Conservation (phyloP, 257 asterid species). For the Solanum dulcamara region DNA sequence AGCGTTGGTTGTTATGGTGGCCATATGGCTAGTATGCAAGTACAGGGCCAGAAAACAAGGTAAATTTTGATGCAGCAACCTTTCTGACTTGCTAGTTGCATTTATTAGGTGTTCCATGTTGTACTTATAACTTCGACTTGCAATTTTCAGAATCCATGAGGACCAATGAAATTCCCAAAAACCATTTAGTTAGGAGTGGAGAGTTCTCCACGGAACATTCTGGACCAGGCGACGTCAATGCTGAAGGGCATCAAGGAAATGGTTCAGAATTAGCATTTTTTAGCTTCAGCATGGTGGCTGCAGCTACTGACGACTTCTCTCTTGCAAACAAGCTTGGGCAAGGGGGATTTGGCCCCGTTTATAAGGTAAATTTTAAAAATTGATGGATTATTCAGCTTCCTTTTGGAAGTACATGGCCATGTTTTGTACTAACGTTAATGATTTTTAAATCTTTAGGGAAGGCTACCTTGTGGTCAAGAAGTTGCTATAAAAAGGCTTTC, state of each 20-base stretch:
- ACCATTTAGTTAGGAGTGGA: conserved; percentile 18
- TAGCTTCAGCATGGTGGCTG: conserved; percentile 40
- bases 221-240: conserved; percentile 20
- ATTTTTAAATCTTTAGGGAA: conserved; percentile 34
- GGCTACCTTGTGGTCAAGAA: conserved; percentile 45
- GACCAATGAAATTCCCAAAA: conserved; percentile 12
- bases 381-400: background rate
- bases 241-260: conserved; percentile 41
- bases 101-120: background rate
- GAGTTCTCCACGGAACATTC: conserved; percentile 37
- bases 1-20: conserved; percentile 18
- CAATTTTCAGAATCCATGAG: conserved; percentile 14
- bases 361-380: conserved; percentile 29
- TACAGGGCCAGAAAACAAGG: conserved; percentile 21
- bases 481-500: conserved; percentile 85
- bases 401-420: background rate
- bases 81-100: background rate
- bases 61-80: conserved; percentile 5
- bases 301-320: conserved; percentile 57
- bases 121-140: background rate
- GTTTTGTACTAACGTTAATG: background rate
- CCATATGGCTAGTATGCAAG: conserved; percentile 32
- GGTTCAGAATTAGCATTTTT: conserved; percentile 48
- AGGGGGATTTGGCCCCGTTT: conserved; percentile 90
- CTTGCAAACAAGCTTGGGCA: conserved; percentile 63